Base-by-base conservation (phyloP, 2,329 filamentous ascomycete species). In the Exutisphaerella laricina region DNA sequence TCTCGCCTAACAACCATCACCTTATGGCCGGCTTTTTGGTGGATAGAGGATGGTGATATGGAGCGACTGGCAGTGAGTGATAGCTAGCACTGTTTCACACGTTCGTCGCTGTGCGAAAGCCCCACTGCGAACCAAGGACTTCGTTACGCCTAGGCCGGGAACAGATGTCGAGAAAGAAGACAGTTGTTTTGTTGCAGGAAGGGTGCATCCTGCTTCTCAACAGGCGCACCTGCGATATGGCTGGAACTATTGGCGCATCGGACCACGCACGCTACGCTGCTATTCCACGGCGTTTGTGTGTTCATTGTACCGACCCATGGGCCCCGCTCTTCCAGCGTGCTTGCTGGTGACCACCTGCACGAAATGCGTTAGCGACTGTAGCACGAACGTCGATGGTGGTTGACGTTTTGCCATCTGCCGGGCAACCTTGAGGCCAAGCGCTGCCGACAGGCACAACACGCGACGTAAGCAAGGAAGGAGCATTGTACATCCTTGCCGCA, bases 381-480 rank as follows among this genome's bases (percentile, higher is more conserved):
- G n/a, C n/a, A n/a, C n/a, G n/a, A n/a, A n/a, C n/a, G n/a, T n/a
- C n/a, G n/a, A n/a, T n/a, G n/a, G n/a, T n/a, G n/a, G n/a, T n/a
- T n/a, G n/a, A n/a, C n/a, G n/a, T n/a, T n/a, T n/a, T n/a, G n/a
- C n/a, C n/a, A n/a, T n/a, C n/a, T n/a, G n/a, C n/a, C 20, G 7
- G 6, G 16, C 20, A 18, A 12, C 8, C 39, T 48, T 38, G 34
- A 31, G 20, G 33, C 28, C 28, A 43, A 18, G 34, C 25, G 18
- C 36, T 36, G 25, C 44, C 35, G 36, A 42, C 41, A 37, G 37
- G 39, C 29, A 20, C 31, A 46, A 22, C 46, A 46, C 46, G 48
- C 48, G 44, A 40, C 30, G 30, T n/a, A 29, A 23, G 41, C 30
- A 50, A 41, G 46, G 46, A 39, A 32, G 17, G n/a, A n/a, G n/a